A percentile compares a stretch with the other conserved stretches of the same genome.
Conservation (phyloP, 768 basidiomycete genomes). For the Xanthoconium purpureum region DNA sequence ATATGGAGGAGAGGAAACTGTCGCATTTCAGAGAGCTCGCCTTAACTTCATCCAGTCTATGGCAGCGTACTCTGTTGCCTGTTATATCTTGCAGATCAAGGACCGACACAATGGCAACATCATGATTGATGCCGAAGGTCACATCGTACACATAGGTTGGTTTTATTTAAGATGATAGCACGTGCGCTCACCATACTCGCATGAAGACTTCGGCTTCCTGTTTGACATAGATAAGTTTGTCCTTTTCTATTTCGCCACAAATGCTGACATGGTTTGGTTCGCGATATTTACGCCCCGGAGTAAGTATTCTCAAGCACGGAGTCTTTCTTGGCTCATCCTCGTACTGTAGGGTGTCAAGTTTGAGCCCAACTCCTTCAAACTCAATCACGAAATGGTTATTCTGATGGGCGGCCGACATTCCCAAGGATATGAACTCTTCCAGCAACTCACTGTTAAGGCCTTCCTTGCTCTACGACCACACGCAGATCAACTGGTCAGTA, state of each 20-base stretch:
- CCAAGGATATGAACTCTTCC: conserved; percentile 92
- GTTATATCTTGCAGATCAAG: conserved; percentile 98
- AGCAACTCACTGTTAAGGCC: conserved; percentile 90
- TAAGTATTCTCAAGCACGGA: conserved; percentile 31
- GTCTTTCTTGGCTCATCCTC: conserved; percentile 4
- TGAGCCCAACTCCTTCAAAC: conserved; percentile 96
- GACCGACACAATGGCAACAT: conserved; percentile 99
- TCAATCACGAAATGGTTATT: conserved; percentile 97
- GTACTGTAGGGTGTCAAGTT: conserved; percentile 88
- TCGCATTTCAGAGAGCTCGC: conserved; percentile 88
- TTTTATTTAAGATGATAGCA: not conserved
- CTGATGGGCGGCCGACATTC: conserved; percentile 95
- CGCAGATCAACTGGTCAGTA: conserved; percentile 84
- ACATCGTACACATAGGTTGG: conserved; percentile 93
- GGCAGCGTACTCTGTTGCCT: conserved; percentile 98
- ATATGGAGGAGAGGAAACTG: conserved; percentile 87
- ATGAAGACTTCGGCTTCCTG: conserved; percentile 88
- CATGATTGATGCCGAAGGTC: conserved; percentile 98
- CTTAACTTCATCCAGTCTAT: conserved; percentile 98
- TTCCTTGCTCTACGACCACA: conserved; percentile 96
- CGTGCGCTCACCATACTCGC: conserved; percentile 7
- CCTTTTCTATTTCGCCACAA: conserved; percentile 2
- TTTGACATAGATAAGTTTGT: conserved; percentile 96
- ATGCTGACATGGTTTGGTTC: conserved; percentile 29
- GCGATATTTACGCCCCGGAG: conserved; percentile 53